Base-by-base conservation (phyloP, 345 rosid species). In the Abelmoschus esculentus region DNA sequence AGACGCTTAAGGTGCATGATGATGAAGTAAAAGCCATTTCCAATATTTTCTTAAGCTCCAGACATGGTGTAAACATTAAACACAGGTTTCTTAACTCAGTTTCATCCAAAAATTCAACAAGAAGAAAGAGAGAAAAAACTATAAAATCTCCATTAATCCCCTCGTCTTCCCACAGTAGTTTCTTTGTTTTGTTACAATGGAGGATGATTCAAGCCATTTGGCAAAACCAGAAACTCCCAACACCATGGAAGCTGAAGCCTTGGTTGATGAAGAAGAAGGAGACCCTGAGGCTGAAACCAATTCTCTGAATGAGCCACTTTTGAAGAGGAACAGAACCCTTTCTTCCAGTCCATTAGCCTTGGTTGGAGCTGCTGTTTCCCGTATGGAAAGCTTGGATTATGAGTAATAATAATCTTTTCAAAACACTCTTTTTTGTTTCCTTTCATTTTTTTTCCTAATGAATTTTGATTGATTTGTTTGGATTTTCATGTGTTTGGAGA, bases 341-440 rank as follows among this genome's bases (percentile, higher is more conserved):
- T 91, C 97, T 71, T 86, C 96, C 8, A 89, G 32, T 52, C 95
- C 95, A 42, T 82, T 88, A 3, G 98, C 98, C 77, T 70, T 87
- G 73, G 90, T 90, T 50, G 97, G 98, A 72, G 83, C 92, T 57
- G 89, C 89, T 73, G 96, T 90, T 55, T 87, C 98, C 26, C 81
- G 86, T 61, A 85, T 93, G 5, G 97, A 93, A 79, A 93, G 97
- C 84, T 81, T 90, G 81, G 92, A 93, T 71, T 90, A 93, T 50
- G 97, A 90, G 98, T 93, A 83, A 82, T 73, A 76, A 61, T 56
- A 3, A 54, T 22, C 5, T 14, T 3, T 58, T 15, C n/a, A 7
- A 50, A 59, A 47, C 26, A 2, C 9, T 10, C 9, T 3, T 46
- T 29, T 22, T 52, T 2, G 29, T 42, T 32, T 7, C 28, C 6